Percentiles rank a stretch among this genome's conserved stretches.
phyloP scores from a whole-genome alignment of 495 filamentous ascomycete species.

The Xylaria intraflava region DNA sequence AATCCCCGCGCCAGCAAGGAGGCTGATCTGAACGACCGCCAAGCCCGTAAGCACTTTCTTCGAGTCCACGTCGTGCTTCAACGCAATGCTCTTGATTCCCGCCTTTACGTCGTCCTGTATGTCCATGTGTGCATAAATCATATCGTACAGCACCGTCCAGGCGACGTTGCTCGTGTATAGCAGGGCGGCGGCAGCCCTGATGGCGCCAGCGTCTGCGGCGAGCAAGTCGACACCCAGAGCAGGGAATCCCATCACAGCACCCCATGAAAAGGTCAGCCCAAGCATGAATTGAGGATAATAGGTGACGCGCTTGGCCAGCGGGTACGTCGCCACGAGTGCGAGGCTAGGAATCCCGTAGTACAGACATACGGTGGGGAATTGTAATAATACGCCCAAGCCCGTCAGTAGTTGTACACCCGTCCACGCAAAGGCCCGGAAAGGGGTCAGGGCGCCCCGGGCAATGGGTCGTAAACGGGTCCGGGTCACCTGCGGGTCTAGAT shows the following conservation, averaged over 20 bases:
- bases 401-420: slow-evolving; percentile 73
- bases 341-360: slow-evolving; percentile 84
- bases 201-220: slow-evolving; percentile 54
- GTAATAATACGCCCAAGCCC: slow-evolving; percentile 74
- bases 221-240: slow-evolving; percentile 81
- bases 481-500: slow-evolving; percentile 84
- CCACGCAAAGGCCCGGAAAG: slow-evolving; percentile 68
- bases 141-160: slow-evolving; percentile 96
- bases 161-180: slow-evolving; percentile 82
- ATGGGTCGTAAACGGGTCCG: slow-evolving; percentile 85
- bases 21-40: slow-evolving; percentile 66
- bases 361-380: slow-evolving; percentile 79
- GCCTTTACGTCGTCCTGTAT: slow-evolving; percentile 88
- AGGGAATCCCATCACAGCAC: slow-evolving; percentile 93
- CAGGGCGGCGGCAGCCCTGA: slow-evolving; percentile 59
- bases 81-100: slow-evolving; percentile 91
- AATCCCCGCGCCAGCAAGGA: slow-evolving; percentile 70
- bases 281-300: slow-evolving; percentile 92
- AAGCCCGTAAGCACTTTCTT: slow-evolving; percentile 76
- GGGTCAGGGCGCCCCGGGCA: slow-evolving; percentile 74
- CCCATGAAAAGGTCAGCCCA: slow-evolving; percentile 93
- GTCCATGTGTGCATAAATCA: slow-evolving; percentile 99
- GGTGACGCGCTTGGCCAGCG: slow-evolving; percentile 87
- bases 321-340: slow-evolving; percentile 74
- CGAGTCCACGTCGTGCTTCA: slow-evolving; percentile 81